phyloP scores from a whole-genome alignment of 2,329 filamentous ascomycete genomes.

The Dothistroma septosporum region DNA sequence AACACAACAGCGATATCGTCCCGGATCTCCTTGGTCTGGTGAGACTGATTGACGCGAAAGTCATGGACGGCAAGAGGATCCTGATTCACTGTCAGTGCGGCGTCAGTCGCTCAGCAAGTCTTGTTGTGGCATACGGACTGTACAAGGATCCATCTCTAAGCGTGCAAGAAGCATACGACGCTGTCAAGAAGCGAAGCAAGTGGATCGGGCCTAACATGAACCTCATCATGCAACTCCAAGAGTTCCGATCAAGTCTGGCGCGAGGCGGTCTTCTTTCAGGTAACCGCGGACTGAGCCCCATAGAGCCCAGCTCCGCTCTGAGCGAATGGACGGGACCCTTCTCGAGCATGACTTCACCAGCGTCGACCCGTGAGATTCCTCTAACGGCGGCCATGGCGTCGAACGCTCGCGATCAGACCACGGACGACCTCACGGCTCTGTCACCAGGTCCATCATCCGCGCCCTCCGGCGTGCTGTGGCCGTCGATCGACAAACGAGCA shows the following conservation, averaged over 20 bases:
- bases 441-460: slow-evolving; percentile 62
- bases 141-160: slow-evolving; percentile 72
- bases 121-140: slow-evolving; percentile 81
- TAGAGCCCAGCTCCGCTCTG: slow-evolving; percentile 33
- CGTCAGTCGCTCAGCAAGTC: slow-evolving; percentile 76
- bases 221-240: slow-evolving; percentile 81
- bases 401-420: slow-evolving; percentile 4
- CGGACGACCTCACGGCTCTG: slow-evolving; percentile 31
- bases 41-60: slow-evolving; percentile 68
- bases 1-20: slow-evolving; percentile 82
- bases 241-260: slow-evolving; percentile 57
- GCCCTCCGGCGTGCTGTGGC: slow-evolving; percentile 60
- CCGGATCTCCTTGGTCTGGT: slow-evolving; percentile 71
- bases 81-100: slow-evolving; percentile 83
- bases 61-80: slow-evolving; percentile 70
- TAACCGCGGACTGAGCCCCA: slow-evolving; percentile 32
- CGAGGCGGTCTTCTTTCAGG: slow-evolving; percentile 34
- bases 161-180: slow-evolving; percentile 79
- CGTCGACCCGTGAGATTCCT: slow-evolving; percentile 13
- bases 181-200: slow-evolving; percentile 72
- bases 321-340: slow-evolving; percentile 33
- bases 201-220: slow-evolving; percentile 94
- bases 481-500: slow-evolving; percentile 42
- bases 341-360: slow-evolving; percentile 20
- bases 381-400: slow-evolving; percentile 21